These are phyloP conservation scores for Leucosporidium creatinivorum DNA, from an alignment of 768 basidiomycete genomes.

Conservation along the genomic window DNA sequence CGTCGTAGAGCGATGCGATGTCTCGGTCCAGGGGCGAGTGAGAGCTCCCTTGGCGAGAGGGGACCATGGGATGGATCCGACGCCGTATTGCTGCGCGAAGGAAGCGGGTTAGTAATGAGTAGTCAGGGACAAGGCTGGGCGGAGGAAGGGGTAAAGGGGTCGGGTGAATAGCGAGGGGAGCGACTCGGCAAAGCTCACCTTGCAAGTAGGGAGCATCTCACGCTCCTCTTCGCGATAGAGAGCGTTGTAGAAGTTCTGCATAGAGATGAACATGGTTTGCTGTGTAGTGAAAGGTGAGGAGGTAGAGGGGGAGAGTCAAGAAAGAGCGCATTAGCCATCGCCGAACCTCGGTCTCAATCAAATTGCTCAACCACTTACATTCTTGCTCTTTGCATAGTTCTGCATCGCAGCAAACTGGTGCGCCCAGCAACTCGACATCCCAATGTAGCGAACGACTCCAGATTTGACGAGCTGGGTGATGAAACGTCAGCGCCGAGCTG, in stretches of 20 bases:
- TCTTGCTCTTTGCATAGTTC: slow-evolving; percentile 6
- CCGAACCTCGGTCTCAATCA: too few relatives aligned
- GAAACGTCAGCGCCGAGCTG: too few relatives aligned
- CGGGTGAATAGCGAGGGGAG: too few relatives aligned
- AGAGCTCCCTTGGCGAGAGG: slow-evolving; percentile 48
- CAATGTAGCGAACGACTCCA: slow-evolving; percentile 43
- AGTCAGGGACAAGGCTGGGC: slow-evolving; percentile 6
- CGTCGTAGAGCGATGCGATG: neutral
- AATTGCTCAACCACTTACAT: too few relatives aligned
- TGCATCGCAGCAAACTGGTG: slow-evolving; percentile 33
- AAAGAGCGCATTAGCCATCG: too few relatives aligned
- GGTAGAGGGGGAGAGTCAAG: too few relatives aligned
- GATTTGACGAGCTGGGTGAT: slow-evolving; percentile 37
- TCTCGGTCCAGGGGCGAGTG: slow-evolving; percentile 37
- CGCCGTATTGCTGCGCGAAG: slow-evolving; percentile 39
- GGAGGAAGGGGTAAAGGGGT: neutral
- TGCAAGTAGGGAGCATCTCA: slow-evolving; percentile 20
- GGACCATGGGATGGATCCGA: slow-evolving; percentile 56
- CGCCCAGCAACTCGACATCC: slow-evolving; percentile 44
- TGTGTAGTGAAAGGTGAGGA: neutral
- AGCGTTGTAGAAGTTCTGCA: slow-evolving; percentile 29
- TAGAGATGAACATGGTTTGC: slow-evolving; percentile 24
- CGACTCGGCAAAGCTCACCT: neutral
- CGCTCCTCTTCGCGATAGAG: slow-evolving; percentile 28
- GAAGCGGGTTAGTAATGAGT: slow-evolving; percentile 4